phyloP scores from a whole-genome alignment of 2,329 filamentous ascomycete genomes.

The Elsinoe arachidis region DNA sequence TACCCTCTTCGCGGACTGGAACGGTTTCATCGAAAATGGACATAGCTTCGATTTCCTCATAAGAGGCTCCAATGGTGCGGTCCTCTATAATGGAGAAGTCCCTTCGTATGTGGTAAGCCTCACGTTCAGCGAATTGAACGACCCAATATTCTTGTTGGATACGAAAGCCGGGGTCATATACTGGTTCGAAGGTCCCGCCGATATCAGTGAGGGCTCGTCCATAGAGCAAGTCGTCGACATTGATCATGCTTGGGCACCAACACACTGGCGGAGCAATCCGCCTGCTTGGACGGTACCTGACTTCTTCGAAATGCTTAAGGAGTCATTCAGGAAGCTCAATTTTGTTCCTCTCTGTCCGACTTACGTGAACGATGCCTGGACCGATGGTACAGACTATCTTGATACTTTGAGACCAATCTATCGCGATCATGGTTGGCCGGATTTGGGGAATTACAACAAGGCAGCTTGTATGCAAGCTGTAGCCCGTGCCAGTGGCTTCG shows the following conservation, averaged over 20 bases:
- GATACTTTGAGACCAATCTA: slow-evolving; percentile 8
- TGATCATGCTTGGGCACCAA: background rate
- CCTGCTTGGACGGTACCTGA: background rate
- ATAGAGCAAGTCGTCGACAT: background rate
- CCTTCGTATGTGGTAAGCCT: background rate
- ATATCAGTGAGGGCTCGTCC: too few species aligned
- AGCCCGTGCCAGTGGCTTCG: too few species aligned
- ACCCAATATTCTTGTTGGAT: background rate
- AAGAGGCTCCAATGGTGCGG: background rate
- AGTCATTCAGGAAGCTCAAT: background rate
- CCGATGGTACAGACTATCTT: background rate
- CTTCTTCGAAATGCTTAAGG: background rate
- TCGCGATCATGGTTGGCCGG: slow-evolving; percentile 14
- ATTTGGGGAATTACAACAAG: background rate
- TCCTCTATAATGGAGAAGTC: background rate
- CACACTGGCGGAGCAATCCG: background rate
- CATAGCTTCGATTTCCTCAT: background rate
- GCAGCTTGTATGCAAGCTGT: background rate
- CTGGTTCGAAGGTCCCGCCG: background rate
- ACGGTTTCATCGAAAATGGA: background rate
- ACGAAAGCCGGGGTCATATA: background rate
- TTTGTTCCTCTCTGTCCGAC: background rate
- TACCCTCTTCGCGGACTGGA: background rate
- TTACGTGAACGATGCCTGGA: background rate
- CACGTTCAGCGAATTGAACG: background rate